These are phyloP conservation scores for Russula griseocarnosa DNA, from an alignment of 768 basidiomycete genomes.

Conservation along the genomic window DNA sequence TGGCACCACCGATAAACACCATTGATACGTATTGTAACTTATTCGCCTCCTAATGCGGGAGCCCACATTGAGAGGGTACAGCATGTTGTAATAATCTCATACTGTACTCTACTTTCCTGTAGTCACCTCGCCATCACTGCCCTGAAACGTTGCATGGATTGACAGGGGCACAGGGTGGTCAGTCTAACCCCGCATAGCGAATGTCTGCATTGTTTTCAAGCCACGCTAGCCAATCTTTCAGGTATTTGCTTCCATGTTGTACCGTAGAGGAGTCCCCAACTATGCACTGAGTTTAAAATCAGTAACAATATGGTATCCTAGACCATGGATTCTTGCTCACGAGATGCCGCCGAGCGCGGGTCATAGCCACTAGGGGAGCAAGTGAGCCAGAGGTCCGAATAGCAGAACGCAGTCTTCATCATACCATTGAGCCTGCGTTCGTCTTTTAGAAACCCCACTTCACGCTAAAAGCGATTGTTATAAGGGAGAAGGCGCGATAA, in stretches of 20 bases:
- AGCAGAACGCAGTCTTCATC: constrained; percentile 30
- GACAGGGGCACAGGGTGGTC: neutral
- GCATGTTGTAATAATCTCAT: constrained; percentile 3
- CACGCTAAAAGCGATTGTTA: constrained; percentile 46
- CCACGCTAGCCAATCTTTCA: constrained; percentile 90
- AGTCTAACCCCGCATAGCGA: constrained; percentile 68
- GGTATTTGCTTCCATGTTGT: constrained; percentile 72
- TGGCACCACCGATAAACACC: neutral
- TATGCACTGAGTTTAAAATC: constrained; percentile 57
- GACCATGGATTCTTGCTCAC: constrained; percentile 45
- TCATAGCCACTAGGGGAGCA: constrained; percentile 73
- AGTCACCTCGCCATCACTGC: neutral
- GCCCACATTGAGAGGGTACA: neutral
- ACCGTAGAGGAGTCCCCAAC: constrained; percentile 94
- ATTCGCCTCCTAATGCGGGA: constrained; percentile 4
- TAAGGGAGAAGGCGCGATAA: constrained; percentile 6
- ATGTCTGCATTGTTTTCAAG: constrained; percentile 88
- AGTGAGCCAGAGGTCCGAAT: constrained; percentile 11
- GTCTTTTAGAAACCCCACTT: constrained; percentile 94
- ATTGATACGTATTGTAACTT: constrained; percentile 20
- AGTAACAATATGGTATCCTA: neutral
- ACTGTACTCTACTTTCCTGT: constrained; percentile 9
- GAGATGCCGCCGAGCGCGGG: constrained; percentile 81
- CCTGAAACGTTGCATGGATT: neutral
- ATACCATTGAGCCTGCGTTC: constrained; percentile 84